Evolutionary conservation across 1,284 basidiomycete genomes (phyloP).

Genomic region (Ceratobasidium theobromae): DNA sequence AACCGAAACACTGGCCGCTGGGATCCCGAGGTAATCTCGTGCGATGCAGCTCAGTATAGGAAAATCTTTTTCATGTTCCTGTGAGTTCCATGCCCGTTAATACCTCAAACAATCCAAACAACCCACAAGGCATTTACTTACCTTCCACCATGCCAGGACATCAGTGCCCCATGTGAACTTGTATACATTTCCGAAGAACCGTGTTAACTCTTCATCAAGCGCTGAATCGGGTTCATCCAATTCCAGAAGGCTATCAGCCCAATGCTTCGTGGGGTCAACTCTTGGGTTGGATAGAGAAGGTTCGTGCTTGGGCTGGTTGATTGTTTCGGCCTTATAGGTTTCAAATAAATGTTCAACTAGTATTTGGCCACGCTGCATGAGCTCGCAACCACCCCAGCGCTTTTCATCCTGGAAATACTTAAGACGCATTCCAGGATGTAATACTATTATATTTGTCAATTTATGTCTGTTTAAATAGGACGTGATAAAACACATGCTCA

Average conservation of each 20-base stretch:
- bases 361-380: too few relatives aligned
- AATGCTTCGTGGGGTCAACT: background rate
- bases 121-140: background rate
- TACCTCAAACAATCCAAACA: background rate
- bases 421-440: background rate
- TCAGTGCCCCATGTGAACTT: background rate
- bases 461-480: too few relatives aligned
- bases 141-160: background rate
- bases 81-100: background rate
- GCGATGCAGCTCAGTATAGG: conserved; percentile 8
- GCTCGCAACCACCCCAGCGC: too few relatives aligned
- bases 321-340: too few relatives aligned
- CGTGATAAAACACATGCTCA: background rate
- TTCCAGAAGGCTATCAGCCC: background rate
- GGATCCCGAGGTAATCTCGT: conserved; percentile 4
- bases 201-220: background rate
- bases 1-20: conserved; percentile 19
- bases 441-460: too few relatives aligned
- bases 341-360: too few relatives aligned
- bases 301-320: too few relatives aligned
- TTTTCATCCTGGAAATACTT: background rate
- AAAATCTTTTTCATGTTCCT: conserved; percentile 9
- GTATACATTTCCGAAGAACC: background rate
- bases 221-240: too few relatives aligned
- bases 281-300: too few relatives aligned